Evolutionary conservation across 2,329 filamentous ascomycete genomes (phyloP), one percentile per base, ranked within the genome.

Genomic region (Fusarium chlamydosporum): DNA sequence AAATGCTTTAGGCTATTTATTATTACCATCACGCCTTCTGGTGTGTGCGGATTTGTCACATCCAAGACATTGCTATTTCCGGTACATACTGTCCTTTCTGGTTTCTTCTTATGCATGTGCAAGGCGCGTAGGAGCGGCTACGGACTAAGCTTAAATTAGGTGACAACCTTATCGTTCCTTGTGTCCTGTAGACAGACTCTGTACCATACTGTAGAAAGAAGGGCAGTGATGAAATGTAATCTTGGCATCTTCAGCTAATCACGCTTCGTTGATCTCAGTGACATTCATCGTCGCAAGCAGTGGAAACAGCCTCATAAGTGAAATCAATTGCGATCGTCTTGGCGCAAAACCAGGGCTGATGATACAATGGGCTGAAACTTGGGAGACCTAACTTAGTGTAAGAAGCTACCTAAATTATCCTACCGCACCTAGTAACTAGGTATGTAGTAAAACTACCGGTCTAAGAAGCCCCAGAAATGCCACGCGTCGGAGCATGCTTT

Each of bases 401-500:
- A 61, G 58, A 61, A 55, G 56, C 43, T 46, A 55, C 46, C 43
- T 46, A 46, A 61, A 46, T 61, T 23, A 59, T 42, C 23, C 57
- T 57, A 50, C 46, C 33, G 46, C 46, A n/a, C n/a, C n/a, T n/a
- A n/a, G n/a, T n/a, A n/a, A n/a, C n/a, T n/a, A n/a, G n/a, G n/a
- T n/a, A n/a, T n/a, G n/a, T n/a, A 27, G 26, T 23, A 23, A 23
- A 23, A 23, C 23, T 23, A 23, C 23, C 23, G 23, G 4, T 23
- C 23, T 6, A 23, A 31, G 46, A 41, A 33, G 29, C 23, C 23
- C 23, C 23, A n/a, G 16, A 40, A 37, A 26, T 58, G 52, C 20
- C 54, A 63, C 61, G 59, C 58, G 60, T 63, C 58, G 58, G 58
- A 29, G 26, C 38, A 15, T 15, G 15, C 23, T 12, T 53, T 51